Evolutionary conservation across 768 basidiomycete species (phyloP).

Genomic region (Phylloporus sp.): DNA sequence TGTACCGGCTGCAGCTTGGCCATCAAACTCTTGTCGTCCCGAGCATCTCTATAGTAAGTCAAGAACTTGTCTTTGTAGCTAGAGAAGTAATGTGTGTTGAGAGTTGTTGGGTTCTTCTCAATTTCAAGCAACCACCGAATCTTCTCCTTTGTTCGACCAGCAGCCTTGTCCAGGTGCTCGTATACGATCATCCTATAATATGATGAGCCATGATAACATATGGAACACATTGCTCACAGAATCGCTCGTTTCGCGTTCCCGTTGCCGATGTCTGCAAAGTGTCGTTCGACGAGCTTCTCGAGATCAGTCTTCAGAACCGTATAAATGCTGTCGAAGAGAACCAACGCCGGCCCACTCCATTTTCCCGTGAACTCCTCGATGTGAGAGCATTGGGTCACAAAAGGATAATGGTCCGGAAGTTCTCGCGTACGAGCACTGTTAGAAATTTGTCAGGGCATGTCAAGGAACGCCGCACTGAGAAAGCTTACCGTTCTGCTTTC

Average conservation of each 20-base stretch:
- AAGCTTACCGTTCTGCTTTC: constrained; percentile 44
- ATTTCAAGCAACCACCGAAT: constrained; percentile 49
- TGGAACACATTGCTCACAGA: constrained; percentile 28
- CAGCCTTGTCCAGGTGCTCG: constrained; percentile 46
- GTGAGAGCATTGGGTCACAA: constrained; percentile 50
- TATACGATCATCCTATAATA: constrained; percentile 43
- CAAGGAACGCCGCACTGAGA: no score
- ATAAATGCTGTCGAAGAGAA: constrained; percentile 42
- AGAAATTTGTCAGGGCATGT: not conserved
- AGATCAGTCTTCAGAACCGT: constrained; percentile 38
- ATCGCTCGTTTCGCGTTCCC: constrained; percentile 40
- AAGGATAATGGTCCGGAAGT: constrained; percentile 64
- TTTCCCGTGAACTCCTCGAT: constrained; percentile 42
- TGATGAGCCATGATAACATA: not conserved
- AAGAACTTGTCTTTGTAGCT: constrained; percentile 52
- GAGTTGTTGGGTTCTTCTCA: constrained; percentile 48
- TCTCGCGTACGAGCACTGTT: constrained; percentile 66
- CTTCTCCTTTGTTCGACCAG: constrained; percentile 35
- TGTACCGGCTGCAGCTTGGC: constrained; percentile 2
- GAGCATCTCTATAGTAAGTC: constrained; percentile 40
- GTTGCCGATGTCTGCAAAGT: constrained; percentile 52
- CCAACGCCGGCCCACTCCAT: constrained; percentile 48
- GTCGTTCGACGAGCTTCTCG: constrained; percentile 38
- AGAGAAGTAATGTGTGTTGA: constrained; percentile 49
- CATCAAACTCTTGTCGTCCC: constrained; percentile 7